These are phyloP conservation scores for Stygiomarasmius scandens DNA, from an alignment of 1,284 basidiomycete species.

Conservation along the genomic window DNA sequence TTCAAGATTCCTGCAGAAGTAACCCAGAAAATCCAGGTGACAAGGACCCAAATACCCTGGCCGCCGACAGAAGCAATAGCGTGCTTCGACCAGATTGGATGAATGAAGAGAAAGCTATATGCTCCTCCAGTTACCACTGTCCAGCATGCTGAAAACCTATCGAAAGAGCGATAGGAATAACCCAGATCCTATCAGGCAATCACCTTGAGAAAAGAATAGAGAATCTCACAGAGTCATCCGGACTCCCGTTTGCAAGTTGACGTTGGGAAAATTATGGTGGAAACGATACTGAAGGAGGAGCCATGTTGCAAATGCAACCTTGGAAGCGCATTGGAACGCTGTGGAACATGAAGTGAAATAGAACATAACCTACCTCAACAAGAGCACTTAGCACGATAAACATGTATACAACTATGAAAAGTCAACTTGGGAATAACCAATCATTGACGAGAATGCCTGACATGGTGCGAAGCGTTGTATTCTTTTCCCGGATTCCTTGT, in stretches of 20 bases:
- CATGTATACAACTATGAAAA: not conserved
- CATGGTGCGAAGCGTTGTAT: not conserved
- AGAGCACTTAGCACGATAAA: not conserved
- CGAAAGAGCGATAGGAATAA: not conserved
- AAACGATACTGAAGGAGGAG: not conserved
- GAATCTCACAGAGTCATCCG: not conserved
- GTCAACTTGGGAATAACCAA: not conserved
- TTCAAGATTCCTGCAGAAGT: not conserved
- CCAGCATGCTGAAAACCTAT: not conserved
- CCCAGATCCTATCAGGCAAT: not conserved
- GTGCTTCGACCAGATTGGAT: not conserved
- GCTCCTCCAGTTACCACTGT: not conserved
- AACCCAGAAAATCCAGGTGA: not conserved
- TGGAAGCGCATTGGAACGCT: not conserved
- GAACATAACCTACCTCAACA: not conserved
- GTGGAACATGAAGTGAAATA: not conserved
- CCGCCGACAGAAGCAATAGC: not conserved
- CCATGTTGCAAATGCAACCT: not conserved
- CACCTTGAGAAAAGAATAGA: not conserved
- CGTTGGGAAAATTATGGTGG: not conserved
- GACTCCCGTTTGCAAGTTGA: not conserved
- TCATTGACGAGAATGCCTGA: not conserved
- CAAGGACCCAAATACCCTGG: not conserved
- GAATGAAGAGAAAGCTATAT: not conserved
- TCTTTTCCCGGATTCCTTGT: not conserved